These are phyloP conservation scores for Quercus mongolica DNA, from an alignment of 306 rosid species.

Conservation along the genomic window DNA sequence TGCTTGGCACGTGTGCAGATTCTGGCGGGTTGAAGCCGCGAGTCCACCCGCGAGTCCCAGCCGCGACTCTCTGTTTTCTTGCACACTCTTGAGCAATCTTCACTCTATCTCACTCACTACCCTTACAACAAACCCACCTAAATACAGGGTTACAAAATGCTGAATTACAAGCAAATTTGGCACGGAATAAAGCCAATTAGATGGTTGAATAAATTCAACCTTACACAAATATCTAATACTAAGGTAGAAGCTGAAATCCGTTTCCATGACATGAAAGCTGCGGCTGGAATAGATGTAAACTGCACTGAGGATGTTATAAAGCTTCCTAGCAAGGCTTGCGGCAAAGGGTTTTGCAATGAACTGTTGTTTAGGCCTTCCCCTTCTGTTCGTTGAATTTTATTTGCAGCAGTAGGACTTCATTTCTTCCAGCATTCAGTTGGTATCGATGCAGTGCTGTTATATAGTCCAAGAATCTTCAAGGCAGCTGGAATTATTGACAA, in stretches of 20 bases:
- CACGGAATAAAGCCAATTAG: too few species aligned
- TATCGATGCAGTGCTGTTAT: slow-evolving; percentile 69
- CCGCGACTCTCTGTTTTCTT: too few species aligned
- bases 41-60: too few species aligned
- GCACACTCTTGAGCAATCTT: too few species aligned
- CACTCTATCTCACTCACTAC: too few species aligned
- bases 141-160: too few species aligned
- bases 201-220: too few species aligned
- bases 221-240: slow-evolving; percentile 47
- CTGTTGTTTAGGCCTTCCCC: slow-evolving; percentile 49
- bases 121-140: too few species aligned
- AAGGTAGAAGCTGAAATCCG: slow-evolving; percentile 56
- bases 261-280: slow-evolving; percentile 51
- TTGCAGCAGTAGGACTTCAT: slow-evolving; percentile 67
- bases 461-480: slow-evolving; percentile 72
- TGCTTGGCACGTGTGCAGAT: too few species aligned
- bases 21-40: too few species aligned
- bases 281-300: slow-evolving; percentile 43
- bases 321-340: not conserved
- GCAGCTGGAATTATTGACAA: slow-evolving; percentile 61
- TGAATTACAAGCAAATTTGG: too few species aligned
- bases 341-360: slow-evolving; percentile 65
- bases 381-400: slow-evolving; percentile 55
- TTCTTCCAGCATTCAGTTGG: slow-evolving; percentile 77
- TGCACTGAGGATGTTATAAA: slow-evolving; percentile 17